Evolutionary conservation across 495 filamentous ascomycete genomes (phyloP).

Genomic region (Penicillium coffeae): DNA sequence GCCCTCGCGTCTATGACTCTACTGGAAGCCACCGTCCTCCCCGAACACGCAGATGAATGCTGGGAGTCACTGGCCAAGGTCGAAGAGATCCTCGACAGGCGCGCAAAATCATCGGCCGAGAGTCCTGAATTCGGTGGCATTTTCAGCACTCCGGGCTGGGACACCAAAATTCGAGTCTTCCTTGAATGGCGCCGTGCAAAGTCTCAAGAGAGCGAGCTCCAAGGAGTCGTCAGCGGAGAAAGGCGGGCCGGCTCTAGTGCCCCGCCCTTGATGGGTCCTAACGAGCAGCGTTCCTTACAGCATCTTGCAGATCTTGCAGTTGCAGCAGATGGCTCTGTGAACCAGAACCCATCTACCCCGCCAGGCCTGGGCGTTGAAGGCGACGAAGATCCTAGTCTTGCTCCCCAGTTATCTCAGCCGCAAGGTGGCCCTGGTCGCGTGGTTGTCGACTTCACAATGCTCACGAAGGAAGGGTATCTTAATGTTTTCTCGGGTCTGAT

Average conservation of each 20-base stretch:
- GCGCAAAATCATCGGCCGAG: conserved; percentile 24
- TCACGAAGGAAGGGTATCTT: conserved; percentile 43
- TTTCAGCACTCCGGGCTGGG: conserved; percentile 41
- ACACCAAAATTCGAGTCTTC: conserved; percentile 45
- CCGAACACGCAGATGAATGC: conserved; percentile 39
- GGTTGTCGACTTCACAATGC: conserved; percentile 43
- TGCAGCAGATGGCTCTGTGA: conserved; percentile 41
- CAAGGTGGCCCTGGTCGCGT: conserved; percentile 26
- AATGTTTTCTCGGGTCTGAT: conserved; percentile 45
- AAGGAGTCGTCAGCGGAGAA: conserved; percentile 27
- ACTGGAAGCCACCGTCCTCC: conserved; percentile 56
- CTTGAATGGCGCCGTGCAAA: conserved; percentile 42
- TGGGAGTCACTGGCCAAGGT: conserved; percentile 43
- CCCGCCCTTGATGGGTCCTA: conserved; percentile 43
- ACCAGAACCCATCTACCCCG: conserved; percentile 31
- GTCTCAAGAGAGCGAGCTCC: conserved; percentile 36
- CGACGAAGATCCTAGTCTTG: conserved; percentile 30
- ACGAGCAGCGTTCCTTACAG: conserved; percentile 53
- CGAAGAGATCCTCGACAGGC: conserved; percentile 44
- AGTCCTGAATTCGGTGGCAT: conserved; percentile 35
- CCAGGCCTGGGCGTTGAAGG: conserved; percentile 29
- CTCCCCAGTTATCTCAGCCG: conserved; percentile 25
- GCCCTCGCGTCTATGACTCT: conserved; percentile 66
- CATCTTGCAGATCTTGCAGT: conserved; percentile 63
- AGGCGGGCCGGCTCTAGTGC: conserved; percentile 15